Conservation (phyloP, 352 stramenopile genomes). For the Pythium sp. region DNA sequence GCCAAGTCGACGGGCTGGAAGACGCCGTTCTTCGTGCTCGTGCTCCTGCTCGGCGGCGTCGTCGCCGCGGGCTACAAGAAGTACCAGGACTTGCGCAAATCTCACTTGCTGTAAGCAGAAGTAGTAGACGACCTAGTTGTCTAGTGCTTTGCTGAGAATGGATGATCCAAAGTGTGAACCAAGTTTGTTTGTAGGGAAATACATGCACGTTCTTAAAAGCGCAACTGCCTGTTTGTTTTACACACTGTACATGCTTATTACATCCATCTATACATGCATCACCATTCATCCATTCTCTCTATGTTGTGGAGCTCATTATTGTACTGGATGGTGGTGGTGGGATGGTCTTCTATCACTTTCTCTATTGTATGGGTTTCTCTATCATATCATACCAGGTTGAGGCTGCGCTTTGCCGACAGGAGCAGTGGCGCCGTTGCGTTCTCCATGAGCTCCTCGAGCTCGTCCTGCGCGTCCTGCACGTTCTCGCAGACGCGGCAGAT, state of each 20-base stretch:
- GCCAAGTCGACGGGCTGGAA: slow-evolving; percentile 78
- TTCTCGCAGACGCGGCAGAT: slow-evolving; percentile 61
- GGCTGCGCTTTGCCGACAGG: background rate
- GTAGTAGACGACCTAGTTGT: background rate
- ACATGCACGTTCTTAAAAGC: background rate
- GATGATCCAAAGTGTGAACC: background rate
- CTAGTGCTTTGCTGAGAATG: no score
- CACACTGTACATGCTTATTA: background rate
- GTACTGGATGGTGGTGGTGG: background rate
- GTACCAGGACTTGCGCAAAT: slow-evolving; percentile 87
- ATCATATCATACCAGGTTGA: slow-evolving; percentile 10
- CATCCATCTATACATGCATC: slow-evolving; percentile 7
- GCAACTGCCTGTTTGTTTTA: background rate
- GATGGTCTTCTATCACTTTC: background rate
- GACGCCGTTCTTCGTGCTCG: slow-evolving; percentile 75
- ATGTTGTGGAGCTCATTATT: background rate
- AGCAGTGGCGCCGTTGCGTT: background rate
- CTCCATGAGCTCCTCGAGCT: slow-evolving; percentile 12
- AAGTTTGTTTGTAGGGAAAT: background rate
- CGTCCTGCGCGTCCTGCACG: slow-evolving; percentile 26
- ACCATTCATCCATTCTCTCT: background rate
- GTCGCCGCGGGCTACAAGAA: slow-evolving; percentile 78
- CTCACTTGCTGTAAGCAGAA: slow-evolving; percentile 69
- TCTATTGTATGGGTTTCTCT: slow-evolving; percentile 4
- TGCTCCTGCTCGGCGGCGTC: slow-evolving; percentile 61